Evolutionary conservation across 805 yeast genomes (phyloP), one percentile per base, ranked within the genome.

Genomic region (Lachancea nothofagi): DNA sequence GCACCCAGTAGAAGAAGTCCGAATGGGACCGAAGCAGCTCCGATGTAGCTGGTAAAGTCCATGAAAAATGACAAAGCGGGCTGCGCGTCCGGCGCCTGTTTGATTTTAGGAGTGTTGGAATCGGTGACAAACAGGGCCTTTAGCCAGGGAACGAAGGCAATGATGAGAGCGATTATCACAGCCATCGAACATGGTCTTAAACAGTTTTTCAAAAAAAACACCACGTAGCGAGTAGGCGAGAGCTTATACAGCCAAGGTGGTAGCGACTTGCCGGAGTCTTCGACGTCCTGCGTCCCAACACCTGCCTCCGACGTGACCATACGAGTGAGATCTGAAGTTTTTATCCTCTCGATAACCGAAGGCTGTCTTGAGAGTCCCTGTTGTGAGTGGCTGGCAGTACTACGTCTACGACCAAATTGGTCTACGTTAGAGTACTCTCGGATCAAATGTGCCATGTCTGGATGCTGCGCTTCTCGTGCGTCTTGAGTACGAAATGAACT

Each of bases 141-240:
- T 3, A 83, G 73, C 75, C 96, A 93, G 1, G 97, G 96, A 17
- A 93, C 75, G 82, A 90, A 83, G 4, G 93, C 77, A 14, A 86
- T 67, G 1, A 70, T 66, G 32, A 90, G 64, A 0, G 89, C 74
- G 0, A 78, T 32, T 8, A 88, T 71, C 18, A 88, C 71, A 1
- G 95, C 66, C 20, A 83, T 46, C 2, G 95, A 80, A 24, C 80
- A 78, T 1, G 97, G 97, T 38, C 86, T 74, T 33, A 69, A 54
- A 48, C 82, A 75, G 57, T 81, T 83, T 42, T 75, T 72, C 3
- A 65, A 17, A 38, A 70, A 58, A 44, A 63, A 68, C 2, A 52
- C 58, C 5, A 55, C 20, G 18, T 53, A 49, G 30, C 53, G 48
- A 19, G 59, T 51, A n/a, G 56, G 45, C 7, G 58, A 57, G 23